Percentiles rank a stretch among this genome's conserved stretches.
Evolutionary conservation across 2,329 filamentous ascomycete species (phyloP).

Genomic region (Hawksworthiomyces lignivorus): DNA sequence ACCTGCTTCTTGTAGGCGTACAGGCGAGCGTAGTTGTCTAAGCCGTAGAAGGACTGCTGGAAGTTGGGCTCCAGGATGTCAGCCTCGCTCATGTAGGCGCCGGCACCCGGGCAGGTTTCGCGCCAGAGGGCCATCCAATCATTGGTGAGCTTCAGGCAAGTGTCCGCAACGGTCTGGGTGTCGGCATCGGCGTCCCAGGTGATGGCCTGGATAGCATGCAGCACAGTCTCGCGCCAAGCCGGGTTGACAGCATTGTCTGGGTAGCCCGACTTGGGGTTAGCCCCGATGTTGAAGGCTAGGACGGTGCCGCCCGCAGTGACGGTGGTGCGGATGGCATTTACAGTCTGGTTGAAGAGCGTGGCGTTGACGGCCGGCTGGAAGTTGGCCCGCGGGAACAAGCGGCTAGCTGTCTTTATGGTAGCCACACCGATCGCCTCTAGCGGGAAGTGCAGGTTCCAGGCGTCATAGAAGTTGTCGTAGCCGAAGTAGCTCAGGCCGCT

Average conservation of each 20-base stretch:
- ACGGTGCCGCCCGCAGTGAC: slow-evolving; percentile 33
- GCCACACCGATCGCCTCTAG: slow-evolving; percentile 30
- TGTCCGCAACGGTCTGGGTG: slow-evolving; percentile 13
- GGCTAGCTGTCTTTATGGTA: slow-evolving; percentile 18
- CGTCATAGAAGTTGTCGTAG: slow-evolving; percentile 36
- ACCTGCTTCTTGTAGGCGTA: slow-evolving; percentile 24
- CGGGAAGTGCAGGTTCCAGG: slow-evolving; percentile 28
- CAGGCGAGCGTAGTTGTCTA: slow-evolving; percentile 22
- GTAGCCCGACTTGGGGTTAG: slow-evolving; percentile 17
- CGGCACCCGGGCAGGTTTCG: slow-evolving; percentile 24
- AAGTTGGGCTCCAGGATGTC: slow-evolving; percentile 27
- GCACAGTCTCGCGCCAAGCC: slow-evolving; percentile 37
- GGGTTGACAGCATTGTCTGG: slow-evolving; percentile 38
- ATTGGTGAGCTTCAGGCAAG: slow-evolving; percentile 21
- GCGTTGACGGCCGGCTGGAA: slow-evolving; percentile 24
- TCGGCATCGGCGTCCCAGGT: slow-evolving; percentile 16
- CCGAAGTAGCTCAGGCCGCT: slow-evolving; percentile 14
- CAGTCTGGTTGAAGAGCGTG: slow-evolving; percentile 20
- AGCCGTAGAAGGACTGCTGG: slow-evolving; percentile 27
- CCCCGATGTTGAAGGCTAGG: slow-evolving; percentile 32
- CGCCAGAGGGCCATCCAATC: slow-evolving; percentile 24
- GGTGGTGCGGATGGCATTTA: slow-evolving; percentile 27
- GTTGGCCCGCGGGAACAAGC: slow-evolving; percentile 22
- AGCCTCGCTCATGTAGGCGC: slow-evolving; percentile 33
- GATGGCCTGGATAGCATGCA: slow-evolving; percentile 28